phyloP scores from a whole-genome alignment of 257 asterid genomes.

The Mitragyna speciosa region DNA sequence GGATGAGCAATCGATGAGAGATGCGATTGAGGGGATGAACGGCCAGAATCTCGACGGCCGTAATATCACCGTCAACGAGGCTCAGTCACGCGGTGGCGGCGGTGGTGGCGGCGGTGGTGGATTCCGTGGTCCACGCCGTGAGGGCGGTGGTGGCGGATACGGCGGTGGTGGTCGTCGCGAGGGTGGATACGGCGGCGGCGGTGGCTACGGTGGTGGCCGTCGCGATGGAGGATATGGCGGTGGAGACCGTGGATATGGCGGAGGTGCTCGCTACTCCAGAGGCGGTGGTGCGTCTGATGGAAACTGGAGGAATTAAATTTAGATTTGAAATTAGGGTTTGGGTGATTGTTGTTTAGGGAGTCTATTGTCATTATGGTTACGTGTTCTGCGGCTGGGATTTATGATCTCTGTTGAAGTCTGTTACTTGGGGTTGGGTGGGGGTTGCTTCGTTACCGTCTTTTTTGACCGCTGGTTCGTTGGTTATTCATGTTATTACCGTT shows the following conservation, averaged over 20 bases:
- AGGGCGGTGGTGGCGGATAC: slow-evolving; percentile 32
- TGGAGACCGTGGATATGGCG: slow-evolving; percentile 27
- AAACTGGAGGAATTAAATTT: slow-evolving; percentile 60
- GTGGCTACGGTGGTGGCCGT: slow-evolving; percentile 29
- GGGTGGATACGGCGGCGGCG: slow-evolving; percentile 27
- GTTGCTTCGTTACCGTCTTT: background rate
- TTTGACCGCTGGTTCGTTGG: slow-evolving; percentile 5
- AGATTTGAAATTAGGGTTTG: background rate
- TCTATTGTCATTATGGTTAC: background rate
- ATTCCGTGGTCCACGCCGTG: slow-evolving; percentile 36
- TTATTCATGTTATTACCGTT: background rate
- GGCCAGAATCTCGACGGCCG: slow-evolving; percentile 88
- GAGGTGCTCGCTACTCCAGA: slow-evolving; percentile 30
- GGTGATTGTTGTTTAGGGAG: background rate
- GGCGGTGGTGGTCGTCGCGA: slow-evolving; percentile 38
- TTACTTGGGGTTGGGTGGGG: background rate
- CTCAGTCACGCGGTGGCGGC: slow-evolving; percentile 73
- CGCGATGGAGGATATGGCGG: slow-evolving; percentile 30
- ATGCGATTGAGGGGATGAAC: slow-evolving; percentile 79
- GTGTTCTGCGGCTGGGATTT: too few relatives aligned
- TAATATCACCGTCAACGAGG: slow-evolving; percentile 86
- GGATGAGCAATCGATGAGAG: slow-evolving; percentile 76
- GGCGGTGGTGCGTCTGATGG: slow-evolving; percentile 37
- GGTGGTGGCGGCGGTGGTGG: slow-evolving; percentile 38
- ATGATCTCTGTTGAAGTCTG: too few relatives aligned